Base-by-base conservation (phyloP, 2,329 filamentous ascomycete species). In the Fusarium sp. region DNA sequence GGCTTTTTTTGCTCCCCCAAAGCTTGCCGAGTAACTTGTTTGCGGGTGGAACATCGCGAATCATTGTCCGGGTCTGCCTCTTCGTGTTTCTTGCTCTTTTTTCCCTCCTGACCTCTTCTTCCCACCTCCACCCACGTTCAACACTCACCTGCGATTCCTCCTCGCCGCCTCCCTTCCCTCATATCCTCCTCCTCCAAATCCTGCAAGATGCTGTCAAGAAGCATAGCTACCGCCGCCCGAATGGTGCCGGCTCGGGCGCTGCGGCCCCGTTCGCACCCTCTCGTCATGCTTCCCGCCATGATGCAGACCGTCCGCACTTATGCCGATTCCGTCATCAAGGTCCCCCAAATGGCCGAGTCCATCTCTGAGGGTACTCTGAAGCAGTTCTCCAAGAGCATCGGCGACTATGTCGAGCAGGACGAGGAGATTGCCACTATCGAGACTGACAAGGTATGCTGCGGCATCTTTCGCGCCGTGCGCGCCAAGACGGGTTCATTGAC, bases 351-450 rank as follows among this genome's bases (percentile, higher is more conserved):
- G 97, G 97, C 97, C 74, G 97, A 99, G 85, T 98, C 97, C 59
- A 98, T 99, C 83, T 97, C 95, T 52, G 97, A 99, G 85, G 97
- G 97, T 71, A 99, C 97, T 25, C 84, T 99, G 80, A 98, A 98
- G 86, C 95, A 98, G 82, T 98, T 95, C 88, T 93, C 91, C 80
- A 98, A 98, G 83, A 84, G 96, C 85, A 88, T 98, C 78, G 97
- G 97, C 80, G 97, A 99, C 83, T 95, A 91, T 79, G 95, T 99
- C 62, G 95, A 97, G 86, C 92, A 93, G 80, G 97, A 99, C 81
- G 97, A 98, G 86, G 97, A 99, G 84, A 96, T 99, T 83, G 97
- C 97, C 35, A 98, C 96, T 59, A 99, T 99, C 81, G 97, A 99
- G 86, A 99, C 97, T 16, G 97, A 99, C 89, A 99, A 99, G 92